Evolutionary conservation across 495 filamentous ascomycete genomes (phyloP).

Genomic region (Daldinia grandis): DNA sequence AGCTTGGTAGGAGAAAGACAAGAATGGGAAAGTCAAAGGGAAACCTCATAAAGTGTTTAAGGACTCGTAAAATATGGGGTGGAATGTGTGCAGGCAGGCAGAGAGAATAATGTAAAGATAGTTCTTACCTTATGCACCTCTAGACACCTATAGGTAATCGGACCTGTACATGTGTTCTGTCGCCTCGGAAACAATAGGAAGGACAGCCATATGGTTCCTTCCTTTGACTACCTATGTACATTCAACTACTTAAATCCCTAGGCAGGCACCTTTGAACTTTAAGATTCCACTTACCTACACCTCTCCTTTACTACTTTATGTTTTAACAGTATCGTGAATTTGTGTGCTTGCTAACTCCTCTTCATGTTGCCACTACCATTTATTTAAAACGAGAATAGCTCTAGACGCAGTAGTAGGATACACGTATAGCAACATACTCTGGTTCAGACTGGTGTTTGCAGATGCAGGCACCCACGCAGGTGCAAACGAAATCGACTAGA

Average conservation of each 20-base stretch:
- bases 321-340: neutral
- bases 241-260: neutral
- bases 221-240: neutral
- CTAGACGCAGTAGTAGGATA: neutral
- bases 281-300: neutral
- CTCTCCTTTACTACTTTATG: neutral
- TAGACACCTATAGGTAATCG: neutral
- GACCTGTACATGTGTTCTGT: too few relatives aligned
- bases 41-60: neutral
- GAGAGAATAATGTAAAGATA: neutral
- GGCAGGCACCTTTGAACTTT: neutral
- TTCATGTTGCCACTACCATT: neutral
- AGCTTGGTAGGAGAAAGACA: neutral
- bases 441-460: conserved; percentile 5
- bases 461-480: conserved; percentile 16
- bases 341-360: neutral
- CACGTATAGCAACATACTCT: neutral
- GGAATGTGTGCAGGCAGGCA: neutral
- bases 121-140: neutral
- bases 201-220: neutral
- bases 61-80: neutral
- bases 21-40: neutral
- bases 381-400: neutral
- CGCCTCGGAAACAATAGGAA: neutral
- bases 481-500: conserved; percentile 16